Percentiles rank a stretch among this genome's conserved stretches.
These are phyloP conservation scores for Metarhizium rileyi DNA, from an alignment of 2,329 filamentous ascomycete species.

Conservation along the genomic window DNA sequence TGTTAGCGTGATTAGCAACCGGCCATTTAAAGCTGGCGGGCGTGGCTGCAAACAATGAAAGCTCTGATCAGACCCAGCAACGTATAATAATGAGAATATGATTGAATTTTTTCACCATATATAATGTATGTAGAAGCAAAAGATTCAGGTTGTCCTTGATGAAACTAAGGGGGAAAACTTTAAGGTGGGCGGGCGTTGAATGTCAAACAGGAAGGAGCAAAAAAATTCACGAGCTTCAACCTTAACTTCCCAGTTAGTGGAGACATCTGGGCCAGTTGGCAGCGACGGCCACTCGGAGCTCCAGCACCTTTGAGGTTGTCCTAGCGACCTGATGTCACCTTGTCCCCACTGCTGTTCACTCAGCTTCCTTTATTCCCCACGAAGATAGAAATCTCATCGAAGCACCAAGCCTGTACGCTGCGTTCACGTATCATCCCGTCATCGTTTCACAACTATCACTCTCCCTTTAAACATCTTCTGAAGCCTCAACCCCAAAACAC, in stretches of 20 bases:
- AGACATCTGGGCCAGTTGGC: background rate
- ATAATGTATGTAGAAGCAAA: too few relatives aligned
- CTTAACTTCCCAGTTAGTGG: background rate
- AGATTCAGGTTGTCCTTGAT: background rate
- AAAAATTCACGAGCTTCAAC: background rate
- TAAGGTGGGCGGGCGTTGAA: background rate
- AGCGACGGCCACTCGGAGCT: background rate
- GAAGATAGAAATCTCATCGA: background rate
- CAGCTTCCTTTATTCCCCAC: background rate
- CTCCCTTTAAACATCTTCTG: background rate
- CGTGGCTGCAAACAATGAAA: too few relatives aligned
- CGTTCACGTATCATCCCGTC: background rate
- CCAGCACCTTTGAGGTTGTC: slow-evolving; percentile 4
- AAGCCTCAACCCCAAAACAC: too few relatives aligned
- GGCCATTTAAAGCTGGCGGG: too few relatives aligned
- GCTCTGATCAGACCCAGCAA: too few relatives aligned
- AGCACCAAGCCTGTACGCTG: background rate
- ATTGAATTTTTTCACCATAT: background rate
- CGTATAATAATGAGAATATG: too few relatives aligned
- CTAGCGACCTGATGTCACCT: slow-evolving; percentile 11
- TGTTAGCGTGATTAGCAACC: too few relatives aligned
- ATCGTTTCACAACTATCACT: background rate
- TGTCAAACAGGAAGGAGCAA: background rate
- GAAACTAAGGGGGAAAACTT: background rate
- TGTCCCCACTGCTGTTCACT: slow-evolving; percentile 2